Conservation (phyloP, 805 yeast genomes). For the Clavispora fructus region DNA sequence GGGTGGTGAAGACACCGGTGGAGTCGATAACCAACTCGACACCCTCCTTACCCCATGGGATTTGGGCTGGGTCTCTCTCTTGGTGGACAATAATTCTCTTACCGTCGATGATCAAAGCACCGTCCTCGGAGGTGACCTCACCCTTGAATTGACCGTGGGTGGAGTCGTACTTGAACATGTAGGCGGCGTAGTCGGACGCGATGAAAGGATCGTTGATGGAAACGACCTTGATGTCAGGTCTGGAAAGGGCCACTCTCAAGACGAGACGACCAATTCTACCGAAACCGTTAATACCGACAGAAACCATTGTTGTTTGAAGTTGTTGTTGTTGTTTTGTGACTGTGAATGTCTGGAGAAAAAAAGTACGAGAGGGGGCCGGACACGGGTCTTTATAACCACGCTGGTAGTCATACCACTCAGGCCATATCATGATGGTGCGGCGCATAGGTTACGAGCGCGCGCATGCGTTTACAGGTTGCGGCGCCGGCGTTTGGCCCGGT, state of each 20-base stretch:
- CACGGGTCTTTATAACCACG: neutral
- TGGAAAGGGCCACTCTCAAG: constrained; percentile 27
- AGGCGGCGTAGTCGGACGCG: constrained; percentile 31
- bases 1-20: constrained; percentile 32
- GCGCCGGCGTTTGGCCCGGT: neutral
- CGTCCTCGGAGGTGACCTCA: constrained; percentile 22
- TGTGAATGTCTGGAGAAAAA: neutral
- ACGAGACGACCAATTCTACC: constrained; percentile 34
- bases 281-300: constrained; percentile 32
- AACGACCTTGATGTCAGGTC: constrained; percentile 29
- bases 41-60: constrained; percentile 31
- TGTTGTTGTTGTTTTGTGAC: neutral
- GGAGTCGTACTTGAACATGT: constrained; percentile 35
- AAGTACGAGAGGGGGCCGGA: neutral
- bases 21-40: constrained; percentile 30
- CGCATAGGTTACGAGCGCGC: neutral
- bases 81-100: constrained; percentile 24
- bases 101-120: constrained; percentile 23
- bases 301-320: constrained; percentile 8
- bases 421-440: neutral
- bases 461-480: neutral
- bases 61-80: constrained; percentile 30
- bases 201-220: constrained; percentile 32
- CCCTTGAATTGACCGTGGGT: constrained; percentile 30
- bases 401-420: neutral